A percentile compares a stretch with the other conserved stretches of the same genome.
phyloP scores from a whole-genome alignment of 345 rosid species.

The Acer yangbiense region DNA sequence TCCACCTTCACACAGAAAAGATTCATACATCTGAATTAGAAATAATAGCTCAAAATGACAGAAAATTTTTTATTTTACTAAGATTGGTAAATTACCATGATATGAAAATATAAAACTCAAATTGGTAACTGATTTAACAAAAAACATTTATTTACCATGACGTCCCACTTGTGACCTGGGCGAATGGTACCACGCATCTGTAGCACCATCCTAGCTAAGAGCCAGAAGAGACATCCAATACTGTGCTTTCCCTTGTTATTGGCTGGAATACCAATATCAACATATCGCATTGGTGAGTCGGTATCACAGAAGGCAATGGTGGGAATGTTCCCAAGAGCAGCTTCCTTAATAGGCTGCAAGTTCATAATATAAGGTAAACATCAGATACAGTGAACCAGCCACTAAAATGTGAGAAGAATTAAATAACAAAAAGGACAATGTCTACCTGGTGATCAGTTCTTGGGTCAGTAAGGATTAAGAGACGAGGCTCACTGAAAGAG shows the following conservation, averaged over 20 bases:
- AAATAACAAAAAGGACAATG: not conserved
- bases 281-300: conserved; percentile 90
- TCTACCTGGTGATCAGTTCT: conserved; percentile 95
- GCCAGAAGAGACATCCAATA: conserved; percentile 95
- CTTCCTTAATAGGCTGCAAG: conserved; percentile 92
- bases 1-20: conserved; percentile 51
- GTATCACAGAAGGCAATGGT: conserved; percentile 97
- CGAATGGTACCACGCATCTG: conserved; percentile 98
- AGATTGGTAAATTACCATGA: too few species aligned
- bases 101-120: not conserved
- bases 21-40: not conserved
- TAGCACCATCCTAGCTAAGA: conserved; percentile 91
- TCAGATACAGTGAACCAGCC: not conserved
- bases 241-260: conserved; percentile 97
- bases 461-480: conserved; percentile 91
- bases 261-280: conserved; percentile 94
- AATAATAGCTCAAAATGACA: not conserved
- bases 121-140: too few species aligned
- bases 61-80: not conserved
- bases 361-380: not conserved
- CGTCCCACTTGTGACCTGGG: conserved; percentile 79
- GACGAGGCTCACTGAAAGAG: conserved; percentile 86
- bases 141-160: conserved; percentile 50
- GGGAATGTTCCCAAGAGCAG: conserved; percentile 93
- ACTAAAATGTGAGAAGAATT: not conserved